Percentiles rank a stretch among this genome's conserved stretches.
These are phyloP conservation scores for Amanita rimosa DNA, from an alignment of 768 basidiomycete genomes.

Conservation along the genomic window DNA sequence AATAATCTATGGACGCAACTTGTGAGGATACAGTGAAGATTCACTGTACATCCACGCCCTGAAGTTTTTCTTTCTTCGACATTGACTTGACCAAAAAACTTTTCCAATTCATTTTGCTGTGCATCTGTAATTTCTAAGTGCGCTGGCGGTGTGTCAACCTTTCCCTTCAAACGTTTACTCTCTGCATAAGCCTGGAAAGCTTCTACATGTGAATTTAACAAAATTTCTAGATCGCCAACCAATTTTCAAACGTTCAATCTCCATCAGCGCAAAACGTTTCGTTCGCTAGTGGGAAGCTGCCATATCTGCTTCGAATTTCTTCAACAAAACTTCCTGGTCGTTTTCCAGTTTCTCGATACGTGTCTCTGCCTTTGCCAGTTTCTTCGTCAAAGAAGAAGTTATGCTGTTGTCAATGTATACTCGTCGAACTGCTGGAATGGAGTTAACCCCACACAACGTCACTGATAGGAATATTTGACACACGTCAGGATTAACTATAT, in stretches of 20 bases:
- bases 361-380: slow-evolving; percentile 25
- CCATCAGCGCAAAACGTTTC: slow-evolving; percentile 13
- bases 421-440: slow-evolving; percentile 34
- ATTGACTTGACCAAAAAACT: not conserved
- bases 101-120: not conserved
- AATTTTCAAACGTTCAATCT: too few species aligned
- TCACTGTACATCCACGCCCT: not conserved
- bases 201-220: too few species aligned
- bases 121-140: not conserved
- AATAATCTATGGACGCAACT: not conserved
- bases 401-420: slow-evolving; percentile 32
- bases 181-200: too few species aligned
- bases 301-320: slow-evolving; percentile 30
- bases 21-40: not conserved
- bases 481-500: slow-evolving; percentile 19
- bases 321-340: slow-evolving; percentile 31
- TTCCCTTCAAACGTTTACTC: not conserved
- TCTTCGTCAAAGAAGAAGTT: slow-evolving; percentile 15
- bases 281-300: slow-evolving; percentile 19
- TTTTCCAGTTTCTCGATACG: slow-evolving; percentile 25
- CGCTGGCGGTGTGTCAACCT: not conserved
- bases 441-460: not conserved
- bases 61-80: not conserved
- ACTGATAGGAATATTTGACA: not conserved
- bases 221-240: too few species aligned